Evolutionary conservation across 163 green algal genomes (phyloP), one percentile per base, ranked within the genome.

Genomic region (Volvox carteri): DNA sequence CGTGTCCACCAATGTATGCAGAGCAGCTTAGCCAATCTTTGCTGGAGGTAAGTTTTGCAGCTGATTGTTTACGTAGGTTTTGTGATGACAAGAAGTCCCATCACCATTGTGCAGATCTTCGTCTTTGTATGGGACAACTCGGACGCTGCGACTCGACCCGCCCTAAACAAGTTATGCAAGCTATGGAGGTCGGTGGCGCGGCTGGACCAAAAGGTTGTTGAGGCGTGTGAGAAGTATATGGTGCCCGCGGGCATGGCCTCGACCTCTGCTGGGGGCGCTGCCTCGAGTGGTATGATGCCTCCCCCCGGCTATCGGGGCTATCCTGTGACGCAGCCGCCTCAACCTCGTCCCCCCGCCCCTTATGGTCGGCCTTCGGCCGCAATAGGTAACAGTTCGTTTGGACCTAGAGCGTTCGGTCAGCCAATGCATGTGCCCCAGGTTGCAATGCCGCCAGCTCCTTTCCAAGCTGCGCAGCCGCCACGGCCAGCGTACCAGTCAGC

Each of bases 111-210:
- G 56, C 84, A 92, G 89, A 77, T 92, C 48, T 92, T 92, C 25
- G 46, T 54, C 0, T 89, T 76, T 30, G 37, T 88, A 6, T 92
- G 89, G 89, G 84, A 88, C 42, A 75, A 76, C 48, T 46, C 84
- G 14, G 78, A 81, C 18, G 28, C 89, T 8, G 7, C 33, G 1
- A 65, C 84, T 30, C 89, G 84, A 0, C n/a, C 39, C 54, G 85
- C 84, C 12, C 77, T 92, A n/a, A 77, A 70, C 16, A 79, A 88
- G 39, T 39, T 76, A 28, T 73, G 89, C 84, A 89, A 89, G 52
- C 84, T 89, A 18, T 89, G 84, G 84, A 39, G 41, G 0, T 33
- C 39, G 35, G 54, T 84, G n/a, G 33, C 18, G 1, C 39, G 58
- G 6, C 54, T 89, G 39, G 84, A 89, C 84, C 72, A 84, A 56